Percentiles rank a stretch among this genome's conserved stretches.
Evolutionary conservation across 2,329 filamentous ascomycete species (phyloP).

Genomic region (Magnaporthiopsis poae): DNA sequence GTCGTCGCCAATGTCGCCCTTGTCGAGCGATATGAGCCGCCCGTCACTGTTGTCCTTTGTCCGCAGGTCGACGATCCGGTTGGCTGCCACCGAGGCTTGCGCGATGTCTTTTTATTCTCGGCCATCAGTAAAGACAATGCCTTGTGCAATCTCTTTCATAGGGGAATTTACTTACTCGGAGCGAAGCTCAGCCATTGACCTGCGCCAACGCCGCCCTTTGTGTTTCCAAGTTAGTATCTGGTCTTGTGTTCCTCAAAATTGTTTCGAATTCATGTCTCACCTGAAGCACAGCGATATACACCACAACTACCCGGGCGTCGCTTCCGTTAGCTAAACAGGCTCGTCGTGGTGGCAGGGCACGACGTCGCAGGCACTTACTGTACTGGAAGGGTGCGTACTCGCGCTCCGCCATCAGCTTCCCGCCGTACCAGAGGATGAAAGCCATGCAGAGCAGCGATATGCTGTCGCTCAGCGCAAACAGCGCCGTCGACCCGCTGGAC

Average conservation of each 20-base stretch:
- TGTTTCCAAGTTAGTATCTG: background rate
- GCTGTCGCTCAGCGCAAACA: conserved; percentile 29
- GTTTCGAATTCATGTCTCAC: conserved; percentile 9
- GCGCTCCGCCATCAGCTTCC: conserved; percentile 20
- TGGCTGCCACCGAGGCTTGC: conserved; percentile 22
- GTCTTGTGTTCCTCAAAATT: background rate
- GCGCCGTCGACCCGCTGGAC: conserved; percentile 22
- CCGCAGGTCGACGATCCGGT: conserved; percentile 22
- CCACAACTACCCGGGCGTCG: conserved; percentile 15
- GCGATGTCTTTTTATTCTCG: conserved; percentile 18
- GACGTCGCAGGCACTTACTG: conserved; percentile 8
- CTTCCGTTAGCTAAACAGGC: background rate
- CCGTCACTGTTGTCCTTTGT: conserved; percentile 15
- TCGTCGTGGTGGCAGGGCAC: background rate
- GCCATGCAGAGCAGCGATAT: conserved; percentile 49
- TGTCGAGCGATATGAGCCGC: conserved; percentile 18
- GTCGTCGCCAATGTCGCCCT: conserved; percentile 18
- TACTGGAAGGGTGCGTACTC: conserved; percentile 25
- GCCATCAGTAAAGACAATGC: background rate
- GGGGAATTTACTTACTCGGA: conserved; percentile 17
- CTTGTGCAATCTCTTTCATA: background rate
- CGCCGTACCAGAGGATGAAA: conserved; percentile 44
- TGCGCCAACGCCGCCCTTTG: conserved; percentile 21
- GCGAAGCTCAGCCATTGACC: conserved; percentile 24
- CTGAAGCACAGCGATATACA: conserved; percentile 25